phyloP scores from a whole-genome alignment of 805 yeast species.

The Yamadazyma olivae region DNA sequence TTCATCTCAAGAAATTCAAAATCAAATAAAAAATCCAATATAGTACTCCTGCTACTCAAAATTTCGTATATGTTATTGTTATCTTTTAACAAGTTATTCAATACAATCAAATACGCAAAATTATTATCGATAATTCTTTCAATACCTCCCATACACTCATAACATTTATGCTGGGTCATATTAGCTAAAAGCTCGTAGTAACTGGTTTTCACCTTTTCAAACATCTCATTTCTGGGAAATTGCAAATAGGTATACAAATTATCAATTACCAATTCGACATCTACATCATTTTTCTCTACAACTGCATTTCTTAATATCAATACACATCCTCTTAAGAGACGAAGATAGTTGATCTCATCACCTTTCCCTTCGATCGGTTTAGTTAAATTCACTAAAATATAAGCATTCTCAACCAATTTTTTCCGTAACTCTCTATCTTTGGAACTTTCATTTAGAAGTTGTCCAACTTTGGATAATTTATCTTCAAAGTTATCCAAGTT shows the following conservation, averaged over 20 bases:
- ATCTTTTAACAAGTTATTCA: conserved; percentile 7
- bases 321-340: conserved; percentile 46
- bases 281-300: conserved; percentile 17
- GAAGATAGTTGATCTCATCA: conserved; percentile 12
- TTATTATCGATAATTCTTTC: conserved; percentile 31
- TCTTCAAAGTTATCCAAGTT: not conserved
- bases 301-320: conserved; percentile 49
- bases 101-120: conserved; percentile 18
- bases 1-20: conserved; percentile 4
- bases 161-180: conserved; percentile 10
- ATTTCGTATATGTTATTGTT: conserved; percentile 13
- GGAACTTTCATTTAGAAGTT: not conserved
- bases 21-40: conserved; percentile 7
- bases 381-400: not conserved
- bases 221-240: conserved; percentile 7
- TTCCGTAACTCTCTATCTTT: not conserved
- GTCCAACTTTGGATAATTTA: conserved; percentile 4
- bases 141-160: conserved; percentile 12
- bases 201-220: conserved; percentile 13
- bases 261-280: conserved; percentile 3
- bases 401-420: not conserved
- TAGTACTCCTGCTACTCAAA: conserved; percentile 6
- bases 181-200: conserved; percentile 26
- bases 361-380: not conserved
- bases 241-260: conserved; percentile 1